phyloP scores from a whole-genome alignment of 2,329 filamentous ascomycete species.

The Pestalotiopsis sp. region DNA sequence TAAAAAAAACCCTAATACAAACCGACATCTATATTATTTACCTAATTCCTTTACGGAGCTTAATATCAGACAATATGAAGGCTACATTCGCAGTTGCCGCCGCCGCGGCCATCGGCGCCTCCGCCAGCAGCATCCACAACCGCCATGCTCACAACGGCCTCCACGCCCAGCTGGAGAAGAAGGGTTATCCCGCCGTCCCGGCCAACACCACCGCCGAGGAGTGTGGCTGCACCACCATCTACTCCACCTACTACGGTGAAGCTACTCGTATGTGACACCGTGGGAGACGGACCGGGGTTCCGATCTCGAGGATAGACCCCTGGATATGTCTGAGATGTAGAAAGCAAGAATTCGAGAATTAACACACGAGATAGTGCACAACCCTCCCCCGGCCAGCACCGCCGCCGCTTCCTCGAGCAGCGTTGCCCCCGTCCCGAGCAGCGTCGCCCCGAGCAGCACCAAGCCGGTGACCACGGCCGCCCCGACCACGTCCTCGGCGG shows the following conservation, averaged over 20 bases:
- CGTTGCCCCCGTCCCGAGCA: background rate
- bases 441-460: constrained; percentile 19
- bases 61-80: constrained; percentile 64
- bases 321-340: background rate
- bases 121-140: constrained; percentile 56
- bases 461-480: constrained; percentile 24
- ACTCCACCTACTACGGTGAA: constrained; percentile 69
- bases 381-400: constrained; percentile 32
- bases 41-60: constrained; percentile 9
- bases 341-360: constrained; percentile 14
- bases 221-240: constrained; percentile 76
- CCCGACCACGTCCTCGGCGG: constrained; percentile 34
- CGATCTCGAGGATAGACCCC: background rate
- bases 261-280: constrained; percentile 57
- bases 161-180: constrained; percentile 48
- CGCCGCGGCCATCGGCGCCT: constrained; percentile 60
- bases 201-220: constrained; percentile 38
- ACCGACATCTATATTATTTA: constrained; percentile 28
- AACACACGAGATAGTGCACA: constrained; percentile 39
- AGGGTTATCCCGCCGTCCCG: constrained; percentile 35
- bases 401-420: constrained; percentile 18
- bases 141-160: constrained; percentile 63
- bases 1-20: background rate
- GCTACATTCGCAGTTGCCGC: constrained; percentile 67
- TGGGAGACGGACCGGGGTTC: too few species aligned